phyloP scores from a whole-genome alignment of 768 basidiomycete species.

The Mycena leptocephala region DNA sequence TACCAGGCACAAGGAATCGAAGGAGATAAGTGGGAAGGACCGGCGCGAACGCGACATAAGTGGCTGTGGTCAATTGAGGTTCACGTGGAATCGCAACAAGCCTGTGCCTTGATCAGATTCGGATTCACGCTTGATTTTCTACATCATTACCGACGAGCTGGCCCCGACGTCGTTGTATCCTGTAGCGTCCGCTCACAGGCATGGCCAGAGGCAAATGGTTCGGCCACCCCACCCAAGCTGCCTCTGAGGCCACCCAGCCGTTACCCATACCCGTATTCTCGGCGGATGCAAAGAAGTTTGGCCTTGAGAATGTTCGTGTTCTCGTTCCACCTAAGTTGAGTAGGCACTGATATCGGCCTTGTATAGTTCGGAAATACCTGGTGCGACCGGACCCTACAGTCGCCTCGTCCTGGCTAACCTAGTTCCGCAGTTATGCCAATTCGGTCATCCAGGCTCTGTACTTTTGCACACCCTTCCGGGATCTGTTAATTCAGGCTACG shows the following conservation, averaged over 20 bases:
- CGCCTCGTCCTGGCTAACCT: conserved; percentile 36
- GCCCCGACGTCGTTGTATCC: conserved; percentile 19
- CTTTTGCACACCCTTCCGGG: conserved; percentile 94
- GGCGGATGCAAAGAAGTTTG: conserved; percentile 91
- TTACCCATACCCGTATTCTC: conserved; percentile 56
- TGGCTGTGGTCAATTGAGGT: neutral
- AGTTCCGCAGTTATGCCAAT: conserved; percentile 88
- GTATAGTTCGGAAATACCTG: conserved; percentile 96
- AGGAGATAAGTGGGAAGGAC: neutral
- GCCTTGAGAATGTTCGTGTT: conserved; percentile 93
- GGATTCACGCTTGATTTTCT: neutral
- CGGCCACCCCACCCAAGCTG: conserved; percentile 40
- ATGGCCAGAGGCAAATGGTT: conserved; percentile 59
- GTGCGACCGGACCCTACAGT: conserved; percentile 58
- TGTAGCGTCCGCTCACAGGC: conserved; percentile 24
- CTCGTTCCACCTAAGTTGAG: neutral
- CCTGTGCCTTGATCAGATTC: neutral
- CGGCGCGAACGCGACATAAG: no score
- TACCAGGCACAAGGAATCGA: neutral
- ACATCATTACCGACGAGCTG: conserved; percentile 15
- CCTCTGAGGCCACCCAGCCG: conserved; percentile 44
- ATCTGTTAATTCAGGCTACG: conserved; percentile 83
- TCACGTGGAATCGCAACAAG: no score
- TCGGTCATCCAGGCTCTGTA: conserved; percentile 98
- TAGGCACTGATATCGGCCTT: conserved; percentile 28